Evolutionary conservation across 2,329 filamentous ascomycete genomes (phyloP).

Genomic region (Aspergillus felis): DNA sequence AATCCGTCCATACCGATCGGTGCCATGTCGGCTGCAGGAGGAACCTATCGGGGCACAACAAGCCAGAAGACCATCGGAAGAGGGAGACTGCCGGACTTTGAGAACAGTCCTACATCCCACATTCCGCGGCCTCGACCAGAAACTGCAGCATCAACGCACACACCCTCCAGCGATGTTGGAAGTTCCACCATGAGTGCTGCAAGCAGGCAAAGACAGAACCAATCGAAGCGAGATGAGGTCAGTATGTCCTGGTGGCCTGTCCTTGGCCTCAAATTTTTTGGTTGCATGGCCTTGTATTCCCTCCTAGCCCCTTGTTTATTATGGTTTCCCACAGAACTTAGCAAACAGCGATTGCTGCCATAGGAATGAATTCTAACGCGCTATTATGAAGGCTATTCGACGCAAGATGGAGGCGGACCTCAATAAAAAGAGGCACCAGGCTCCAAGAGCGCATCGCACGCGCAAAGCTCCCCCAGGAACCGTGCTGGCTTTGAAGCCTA

Average conservation of each 20-base stretch:
- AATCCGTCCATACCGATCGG: slow-evolving; percentile 4
- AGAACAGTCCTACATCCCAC: slow-evolving; percentile 51
- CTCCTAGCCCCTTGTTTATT: slow-evolving; percentile 13
- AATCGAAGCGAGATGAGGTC: slow-evolving; percentile 97
- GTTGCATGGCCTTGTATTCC: background rate
- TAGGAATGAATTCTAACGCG: background rate
- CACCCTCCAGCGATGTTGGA: slow-evolving; percentile 49
- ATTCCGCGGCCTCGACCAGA: slow-evolving; percentile 63
- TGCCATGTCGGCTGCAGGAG: slow-evolving; percentile 53
- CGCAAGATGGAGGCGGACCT: slow-evolving; percentile 95
- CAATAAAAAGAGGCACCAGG: slow-evolving; percentile 89
- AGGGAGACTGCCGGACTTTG: slow-evolving; percentile 51
- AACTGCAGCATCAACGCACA: slow-evolving; percentile 29
- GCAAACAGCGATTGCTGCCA: background rate
- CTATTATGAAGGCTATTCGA: slow-evolving; percentile 71
- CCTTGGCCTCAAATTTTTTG: background rate
- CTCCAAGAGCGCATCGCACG: slow-evolving; percentile 72
- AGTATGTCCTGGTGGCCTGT: background rate
- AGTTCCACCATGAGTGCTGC: slow-evolving; percentile 73
- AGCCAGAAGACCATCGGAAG: slow-evolving; percentile 49
- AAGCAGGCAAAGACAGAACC: slow-evolving; percentile 89
- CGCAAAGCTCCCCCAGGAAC: slow-evolving; percentile 95
- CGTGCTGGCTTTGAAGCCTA: slow-evolving; percentile 91
- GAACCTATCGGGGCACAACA: slow-evolving; percentile 58
- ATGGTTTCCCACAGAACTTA: slow-evolving; percentile 16